These are phyloP conservation scores for Saraca asoca DNA, from an alignment of 331 rosid species.

Conservation along the genomic window DNA sequence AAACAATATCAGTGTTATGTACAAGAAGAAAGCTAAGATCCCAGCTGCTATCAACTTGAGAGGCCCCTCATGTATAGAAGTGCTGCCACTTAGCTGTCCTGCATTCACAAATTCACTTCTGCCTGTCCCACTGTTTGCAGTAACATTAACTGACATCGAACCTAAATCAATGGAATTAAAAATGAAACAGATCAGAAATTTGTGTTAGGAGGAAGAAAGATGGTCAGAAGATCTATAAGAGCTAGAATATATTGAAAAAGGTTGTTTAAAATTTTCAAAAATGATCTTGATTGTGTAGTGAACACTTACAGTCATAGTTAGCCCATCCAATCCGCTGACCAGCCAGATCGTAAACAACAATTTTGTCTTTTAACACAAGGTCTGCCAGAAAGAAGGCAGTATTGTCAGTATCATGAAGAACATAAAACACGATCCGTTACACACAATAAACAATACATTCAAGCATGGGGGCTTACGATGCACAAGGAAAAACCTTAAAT, in stretches of 20 bases:
- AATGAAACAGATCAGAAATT: slow-evolving; percentile 26
- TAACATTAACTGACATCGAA: slow-evolving; percentile 78
- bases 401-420: slow-evolving; percentile 32
- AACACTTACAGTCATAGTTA: slow-evolving; percentile 90
- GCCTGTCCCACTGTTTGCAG: slow-evolving; percentile 62
- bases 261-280: not conserved
- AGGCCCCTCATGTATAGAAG: slow-evolving; percentile 41
- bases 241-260: slow-evolving; percentile 2
- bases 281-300: not conserved
- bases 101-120: slow-evolving; percentile 80
- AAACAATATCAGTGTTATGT: slow-evolving; percentile 42
- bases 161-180: slow-evolving; percentile 51
- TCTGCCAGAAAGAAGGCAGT: slow-evolving; percentile 51
- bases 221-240: slow-evolving; percentile 1
- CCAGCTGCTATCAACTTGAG: slow-evolving; percentile 34
- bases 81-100: slow-evolving; percentile 61
- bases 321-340: slow-evolving; percentile 93
- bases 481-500: not conserved
- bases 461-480: not conserved
- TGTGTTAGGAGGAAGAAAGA: slow-evolving; percentile 2
- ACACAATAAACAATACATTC: slow-evolving; percentile 24
- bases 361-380: slow-evolving; percentile 88
- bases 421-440: not conserved
- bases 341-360: slow-evolving; percentile 83
- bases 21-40: slow-evolving; percentile 53